Conservation (phyloP, 2,329 filamentous ascomycete species). For the Microsporum audouinii region DNA sequence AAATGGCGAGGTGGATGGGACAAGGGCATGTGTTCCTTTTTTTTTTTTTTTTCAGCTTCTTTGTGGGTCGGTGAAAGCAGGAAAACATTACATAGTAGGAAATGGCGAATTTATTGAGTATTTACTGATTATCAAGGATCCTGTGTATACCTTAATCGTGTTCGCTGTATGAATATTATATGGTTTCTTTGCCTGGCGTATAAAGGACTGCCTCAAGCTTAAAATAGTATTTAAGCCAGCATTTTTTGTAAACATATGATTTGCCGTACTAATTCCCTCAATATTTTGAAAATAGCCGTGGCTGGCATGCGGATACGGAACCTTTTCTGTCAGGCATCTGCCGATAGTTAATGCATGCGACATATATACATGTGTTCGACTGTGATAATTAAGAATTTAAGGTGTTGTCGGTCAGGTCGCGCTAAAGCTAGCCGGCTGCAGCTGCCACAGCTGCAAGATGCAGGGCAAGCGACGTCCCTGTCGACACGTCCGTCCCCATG, state of each 20-base stretch:
- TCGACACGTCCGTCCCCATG: background rate
- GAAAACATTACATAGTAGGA: background rate
- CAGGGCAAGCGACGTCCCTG: background rate
- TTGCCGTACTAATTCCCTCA: background rate
- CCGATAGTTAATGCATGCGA: background rate
- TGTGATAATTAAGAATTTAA: background rate
- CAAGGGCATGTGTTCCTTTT: background rate
- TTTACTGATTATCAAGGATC: background rate
- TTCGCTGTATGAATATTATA: background rate
- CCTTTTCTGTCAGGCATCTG: background rate
- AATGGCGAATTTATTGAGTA: background rate
- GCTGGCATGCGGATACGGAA: background rate
- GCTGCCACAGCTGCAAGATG: background rate
- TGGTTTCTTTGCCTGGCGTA: background rate
- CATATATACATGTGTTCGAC: background rate
- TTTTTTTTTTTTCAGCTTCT: background rate
- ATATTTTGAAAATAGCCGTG: background rate
- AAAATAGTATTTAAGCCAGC: no score
- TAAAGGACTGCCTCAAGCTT: background rate
- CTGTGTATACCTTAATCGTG: background rate
- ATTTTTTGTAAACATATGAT: background rate
- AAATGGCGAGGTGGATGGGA: background rate
- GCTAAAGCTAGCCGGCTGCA: background rate
- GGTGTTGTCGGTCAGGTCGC: background rate
- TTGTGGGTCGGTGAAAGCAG: background rate